Conservation (phyloP, 2,329 filamentous ascomycete species). For the Nemania bipapillata region DNA sequence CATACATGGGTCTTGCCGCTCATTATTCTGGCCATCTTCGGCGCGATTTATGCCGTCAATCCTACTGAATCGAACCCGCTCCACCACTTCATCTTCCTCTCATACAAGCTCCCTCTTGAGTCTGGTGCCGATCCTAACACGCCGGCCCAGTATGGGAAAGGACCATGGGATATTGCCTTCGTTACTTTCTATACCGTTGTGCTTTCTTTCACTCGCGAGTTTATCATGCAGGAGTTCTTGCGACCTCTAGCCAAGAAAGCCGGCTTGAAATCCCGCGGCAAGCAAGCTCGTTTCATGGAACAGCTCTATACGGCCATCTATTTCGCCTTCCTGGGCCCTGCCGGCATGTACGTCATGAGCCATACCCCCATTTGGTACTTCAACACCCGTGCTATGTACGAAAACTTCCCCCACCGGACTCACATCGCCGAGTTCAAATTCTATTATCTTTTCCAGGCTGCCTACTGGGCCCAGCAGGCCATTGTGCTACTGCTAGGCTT, state of each 20-base stretch:
- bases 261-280: slow-evolving; percentile 76
- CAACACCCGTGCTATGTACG: slow-evolving; percentile 90
- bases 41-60: slow-evolving; percentile 76
- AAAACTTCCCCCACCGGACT: slow-evolving; percentile 82
- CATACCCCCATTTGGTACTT: slow-evolving; percentile 95
- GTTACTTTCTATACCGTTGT: slow-evolving; percentile 90
- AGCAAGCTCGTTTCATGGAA: slow-evolving; percentile 94
- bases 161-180: slow-evolving; percentile 85
- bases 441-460: slow-evolving; percentile 93
- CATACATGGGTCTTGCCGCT: slow-evolving; percentile 75
- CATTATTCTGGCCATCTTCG: slow-evolving; percentile 70
- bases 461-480: slow-evolving; percentile 95
- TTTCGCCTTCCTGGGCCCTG: slow-evolving; percentile 83
- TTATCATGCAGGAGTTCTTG: slow-evolving; percentile 91
- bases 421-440: slow-evolving; percentile 88
- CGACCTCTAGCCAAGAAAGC: slow-evolving; percentile 76
- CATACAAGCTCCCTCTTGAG: slow-evolving; percentile 75
- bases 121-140: slow-evolving; percentile 55
- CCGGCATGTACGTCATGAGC: slow-evolving; percentile 90
- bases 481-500: slow-evolving; percentile 86
- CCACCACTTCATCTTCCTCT: slow-evolving; percentile 86
- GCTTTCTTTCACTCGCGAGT: slow-evolving; percentile 92
- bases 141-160: slow-evolving; percentile 83
- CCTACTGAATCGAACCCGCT: slow-evolving; percentile 82
- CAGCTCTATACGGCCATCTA: slow-evolving; percentile 94